Evolutionary conservation across 2,329 filamentous ascomycete species (phyloP).

Genomic region (Metarhizium anisopliae): DNA sequence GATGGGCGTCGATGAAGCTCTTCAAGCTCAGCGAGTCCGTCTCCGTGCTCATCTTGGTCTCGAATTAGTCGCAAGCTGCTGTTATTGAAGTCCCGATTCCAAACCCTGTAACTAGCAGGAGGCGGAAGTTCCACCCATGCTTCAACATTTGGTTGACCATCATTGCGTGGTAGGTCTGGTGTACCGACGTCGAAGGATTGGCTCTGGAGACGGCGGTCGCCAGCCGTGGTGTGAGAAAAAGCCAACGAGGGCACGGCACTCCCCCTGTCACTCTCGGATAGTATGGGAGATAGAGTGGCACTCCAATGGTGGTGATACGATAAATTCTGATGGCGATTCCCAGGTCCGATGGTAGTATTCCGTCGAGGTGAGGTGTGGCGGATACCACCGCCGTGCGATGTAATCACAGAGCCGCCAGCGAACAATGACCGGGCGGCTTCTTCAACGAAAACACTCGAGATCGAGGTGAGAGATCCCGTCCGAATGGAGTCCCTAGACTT

Average conservation of each 20-base stretch:
- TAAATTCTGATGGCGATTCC: slow-evolving; percentile 10
- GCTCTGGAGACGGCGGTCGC: slow-evolving; percentile 38
- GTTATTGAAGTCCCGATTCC: slow-evolving; percentile 23
- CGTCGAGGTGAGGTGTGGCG: slow-evolving; percentile 1
- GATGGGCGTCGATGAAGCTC: slow-evolving; percentile 44
- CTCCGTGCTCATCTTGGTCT: slow-evolving; percentile 55
- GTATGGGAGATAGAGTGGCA: slow-evolving; percentile 54
- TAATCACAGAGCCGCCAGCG: slow-evolving; percentile 16
- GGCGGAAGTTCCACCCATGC: slow-evolving; percentile 35
- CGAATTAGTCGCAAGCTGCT: slow-evolving; percentile 37
- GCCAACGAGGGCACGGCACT: slow-evolving; percentile 41
- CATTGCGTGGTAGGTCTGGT: not conserved
- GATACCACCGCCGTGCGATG: slow-evolving; percentile 7
- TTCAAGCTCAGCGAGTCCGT: slow-evolving; percentile 52
- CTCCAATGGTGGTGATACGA: slow-evolving; percentile 48
- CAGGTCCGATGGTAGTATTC: not conserved
- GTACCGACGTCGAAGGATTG: not conserved
- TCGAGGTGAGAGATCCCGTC: slow-evolving; percentile 44
- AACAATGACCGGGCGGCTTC: slow-evolving; percentile 31
- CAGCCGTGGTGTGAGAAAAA: slow-evolving; percentile 33
- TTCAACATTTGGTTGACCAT: not conserved
- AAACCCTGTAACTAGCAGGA: slow-evolving; percentile 31
- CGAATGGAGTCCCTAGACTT: slow-evolving; percentile 45
- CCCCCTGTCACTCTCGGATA: slow-evolving; percentile 50
- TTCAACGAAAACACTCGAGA: slow-evolving; percentile 44